Base-by-base conservation (phyloP, 305 asterid genomes). In the Fraxinus velutina region DNA sequence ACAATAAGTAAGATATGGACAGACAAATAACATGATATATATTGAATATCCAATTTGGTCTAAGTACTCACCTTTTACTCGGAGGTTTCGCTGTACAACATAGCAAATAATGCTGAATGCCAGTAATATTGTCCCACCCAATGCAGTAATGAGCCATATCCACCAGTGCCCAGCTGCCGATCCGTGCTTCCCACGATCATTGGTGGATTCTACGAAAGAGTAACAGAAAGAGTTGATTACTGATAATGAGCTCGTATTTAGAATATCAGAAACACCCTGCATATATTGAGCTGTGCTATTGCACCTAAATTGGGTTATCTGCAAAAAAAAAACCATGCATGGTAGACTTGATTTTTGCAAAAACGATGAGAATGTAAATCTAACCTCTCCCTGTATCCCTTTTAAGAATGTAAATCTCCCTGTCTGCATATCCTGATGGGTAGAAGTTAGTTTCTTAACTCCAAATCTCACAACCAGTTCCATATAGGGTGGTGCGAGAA, bases 81-180 rank as follows among this genome's bases (percentile, higher is more conserved):
- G 77, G 76, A 64, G 9, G 22, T 76, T 66, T 55, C 66, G 21
- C 17, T 50, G 62, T n/a, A 50, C 62, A 30, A 47, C 42, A 44
- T 2, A 82, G 79, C 37, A 52, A 29, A 82, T 10, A 44, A 66
- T 47, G 78, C 72, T 10, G n/a, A 79, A 10, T 2, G 3, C 27
- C 13, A 85, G 55, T 24, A 79, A 32, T 42, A 76, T 33, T 44
- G 36, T 29, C 39, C 82, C 36, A 5, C 76, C 15, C 50, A 4
- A 78, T 37, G 84, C 78, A 70, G 82, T 47, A 70, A 75, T 32
- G 34, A 82, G 9, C 86, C 75, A 82, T 71, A 80, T 74, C 86
- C 88, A 82, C 84, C 88, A 42, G 33, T 30, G 70, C 74, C 29
- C 29, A 27, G 44, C 70, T 24, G 68, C 47, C 29, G 12, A 39